Conservation (phyloP, 2,329 filamentous ascomycete genomes). For the Botrytis fabae region DNA sequence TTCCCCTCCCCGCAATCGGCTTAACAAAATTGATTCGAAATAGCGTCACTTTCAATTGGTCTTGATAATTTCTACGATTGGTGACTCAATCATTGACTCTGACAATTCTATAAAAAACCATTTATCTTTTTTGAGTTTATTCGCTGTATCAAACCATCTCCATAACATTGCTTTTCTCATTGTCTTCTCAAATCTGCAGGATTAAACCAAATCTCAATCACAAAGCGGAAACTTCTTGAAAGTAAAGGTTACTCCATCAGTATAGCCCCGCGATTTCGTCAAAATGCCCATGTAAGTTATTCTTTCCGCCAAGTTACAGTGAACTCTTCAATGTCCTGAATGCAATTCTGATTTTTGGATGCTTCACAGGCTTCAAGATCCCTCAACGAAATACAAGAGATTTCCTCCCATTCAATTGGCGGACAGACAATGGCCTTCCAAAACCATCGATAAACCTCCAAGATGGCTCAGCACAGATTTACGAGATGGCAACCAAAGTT, state of each 20-base stretch:
- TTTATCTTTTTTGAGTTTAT: neutral
- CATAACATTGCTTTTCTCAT: neutral
- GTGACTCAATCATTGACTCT: slow-evolving; percentile 9
- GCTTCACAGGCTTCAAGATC: slow-evolving; percentile 66
- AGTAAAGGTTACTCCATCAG: neutral
- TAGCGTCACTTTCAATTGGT: neutral
- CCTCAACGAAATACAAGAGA: slow-evolving; percentile 72
- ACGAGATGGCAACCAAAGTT: slow-evolving; percentile 90
- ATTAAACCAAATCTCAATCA: neutral
- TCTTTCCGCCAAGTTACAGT: neutral
- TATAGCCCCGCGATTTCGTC: slow-evolving; percentile 13
- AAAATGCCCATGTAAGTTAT: slow-evolving; percentile 33
- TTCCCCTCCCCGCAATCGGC: slow-evolving; percentile 15
- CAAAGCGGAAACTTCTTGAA: neutral
- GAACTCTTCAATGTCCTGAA: slow-evolving; percentile 3
- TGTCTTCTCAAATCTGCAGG: neutral
- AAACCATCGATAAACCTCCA: slow-evolving; percentile 73
- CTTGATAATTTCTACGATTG: neutral
- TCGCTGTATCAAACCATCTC: too few relatives aligned
- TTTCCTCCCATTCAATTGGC: slow-evolving; percentile 62
- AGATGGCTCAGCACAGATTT: slow-evolving; percentile 89
- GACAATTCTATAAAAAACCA: neutral
- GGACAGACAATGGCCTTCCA: slow-evolving; percentile 48
- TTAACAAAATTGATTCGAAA: slow-evolving; percentile 3
- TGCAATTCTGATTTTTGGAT: neutral